Percentiles rank a stretch among this genome's conserved stretches.
Conservation (phyloP, 2,329 filamentous ascomycete genomes). For the Aspergillus brunneoviolaceus region DNA sequence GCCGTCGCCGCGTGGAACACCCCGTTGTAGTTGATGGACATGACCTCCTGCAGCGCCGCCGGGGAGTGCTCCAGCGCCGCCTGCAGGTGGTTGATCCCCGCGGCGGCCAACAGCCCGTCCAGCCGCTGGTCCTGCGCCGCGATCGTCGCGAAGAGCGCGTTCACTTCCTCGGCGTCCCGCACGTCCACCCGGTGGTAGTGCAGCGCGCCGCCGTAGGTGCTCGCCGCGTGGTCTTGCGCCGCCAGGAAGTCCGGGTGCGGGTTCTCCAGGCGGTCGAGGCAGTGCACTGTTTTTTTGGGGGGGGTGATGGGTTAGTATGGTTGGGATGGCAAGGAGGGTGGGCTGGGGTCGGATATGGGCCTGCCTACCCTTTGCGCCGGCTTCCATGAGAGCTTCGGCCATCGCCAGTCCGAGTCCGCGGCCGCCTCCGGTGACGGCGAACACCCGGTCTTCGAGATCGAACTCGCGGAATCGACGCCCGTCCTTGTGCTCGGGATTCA, state of each 20-base stretch:
- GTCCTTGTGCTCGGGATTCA: constrained; percentile 22
- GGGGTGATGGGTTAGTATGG: background rate
- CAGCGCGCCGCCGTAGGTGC: constrained; percentile 41
- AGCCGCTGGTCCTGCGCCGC: constrained; percentile 36
- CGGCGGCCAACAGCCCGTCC: constrained; percentile 45
- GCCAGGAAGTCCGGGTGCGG: constrained; percentile 46
- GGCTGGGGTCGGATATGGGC: too few relatives aligned
- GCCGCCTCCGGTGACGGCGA: constrained; percentile 45
- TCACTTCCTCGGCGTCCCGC: constrained; percentile 38
- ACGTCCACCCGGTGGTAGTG: constrained; percentile 52
- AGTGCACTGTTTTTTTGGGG: constrained; percentile 42
- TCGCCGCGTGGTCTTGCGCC: constrained; percentile 38
- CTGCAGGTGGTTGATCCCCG: constrained; percentile 45
- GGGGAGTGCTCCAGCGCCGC: constrained; percentile 43
- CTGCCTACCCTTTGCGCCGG: constrained; percentile 46
- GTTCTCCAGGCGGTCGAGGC: constrained; percentile 47
- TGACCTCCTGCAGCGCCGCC: constrained; percentile 44
- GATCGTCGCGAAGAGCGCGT: constrained; percentile 37
- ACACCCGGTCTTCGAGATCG: constrained; percentile 43
- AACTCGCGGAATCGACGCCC: constrained; percentile 44
- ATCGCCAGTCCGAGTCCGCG: constrained; percentile 47
- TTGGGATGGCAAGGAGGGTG: background rate
- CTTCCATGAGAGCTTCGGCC: constrained; percentile 49
- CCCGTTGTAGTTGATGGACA: constrained; percentile 52
- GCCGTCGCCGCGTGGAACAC: constrained; percentile 51